A percentile compares a stretch with the other conserved stretches of the same genome.
These are phyloP conservation scores for Tylopilus felleus DNA, from an alignment of 768 basidiomycete genomes.

Conservation along the genomic window DNA sequence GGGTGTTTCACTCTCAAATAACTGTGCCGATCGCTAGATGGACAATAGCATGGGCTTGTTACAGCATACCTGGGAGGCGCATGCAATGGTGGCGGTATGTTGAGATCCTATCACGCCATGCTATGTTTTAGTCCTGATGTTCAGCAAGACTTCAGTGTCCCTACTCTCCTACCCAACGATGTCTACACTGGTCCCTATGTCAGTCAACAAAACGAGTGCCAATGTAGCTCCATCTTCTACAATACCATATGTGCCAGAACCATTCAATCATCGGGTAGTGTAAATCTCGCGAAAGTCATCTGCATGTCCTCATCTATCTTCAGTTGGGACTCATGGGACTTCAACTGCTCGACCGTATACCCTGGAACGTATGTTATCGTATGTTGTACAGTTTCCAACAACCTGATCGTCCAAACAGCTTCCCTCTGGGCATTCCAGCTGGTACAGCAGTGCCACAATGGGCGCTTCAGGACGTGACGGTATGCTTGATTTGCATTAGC, in stretches of 20 bases:
- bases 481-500: conserved; percentile 23
- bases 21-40: conserved; percentile 19
- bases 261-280: conserved; percentile 36
- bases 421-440: conserved; percentile 44
- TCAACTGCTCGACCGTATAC: conserved; percentile 45
- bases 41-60: conserved; percentile 41
- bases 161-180: conserved; percentile 34
- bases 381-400: background rate
- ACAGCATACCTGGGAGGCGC: conserved; percentile 41
- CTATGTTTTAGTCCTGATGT: conserved; percentile 8
- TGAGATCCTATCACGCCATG: background rate
- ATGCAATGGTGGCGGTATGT: conserved; percentile 42
- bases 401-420: conserved; percentile 36
- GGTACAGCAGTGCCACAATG: conserved; percentile 31
- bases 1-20: background rate
- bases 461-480: conserved; percentile 32
- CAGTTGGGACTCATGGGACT: conserved; percentile 52
- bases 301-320: background rate
- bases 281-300: background rate
- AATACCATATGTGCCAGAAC: conserved; percentile 57
- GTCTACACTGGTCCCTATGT: conserved; percentile 34
- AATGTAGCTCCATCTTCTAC: conserved; percentile 57
- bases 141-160: conserved; percentile 37
- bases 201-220: conserved; percentile 33
- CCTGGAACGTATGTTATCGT: conserved; percentile 25